Evolutionary conservation across 2,329 filamentous ascomycete genomes (phyloP), one percentile per base, ranked within the genome.

Genomic region (Davidsoniella eucalypti): DNA sequence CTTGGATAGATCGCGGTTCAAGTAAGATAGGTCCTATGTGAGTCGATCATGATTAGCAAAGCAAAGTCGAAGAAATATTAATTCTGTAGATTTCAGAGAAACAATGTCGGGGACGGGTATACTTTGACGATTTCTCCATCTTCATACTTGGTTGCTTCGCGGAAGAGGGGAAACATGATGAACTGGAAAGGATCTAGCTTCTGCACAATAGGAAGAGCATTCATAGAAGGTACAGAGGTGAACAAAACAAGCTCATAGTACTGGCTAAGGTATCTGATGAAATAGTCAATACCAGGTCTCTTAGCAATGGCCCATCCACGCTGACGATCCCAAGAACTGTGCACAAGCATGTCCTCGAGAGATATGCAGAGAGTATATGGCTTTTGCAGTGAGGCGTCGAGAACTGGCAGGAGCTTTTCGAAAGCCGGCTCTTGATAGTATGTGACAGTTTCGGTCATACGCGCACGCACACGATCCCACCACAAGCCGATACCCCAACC

Each of bases 231-330:
- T 44, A 92, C 82, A 38, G 78, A 85, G 29, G 92, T 98, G 69
- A 96, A 98, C 56, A 98, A 78, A 48, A 96, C 92, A 50, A 98
- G 73, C 65, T 98, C 92, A 63, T 95, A 98, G 73, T 98, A 96
- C 65, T 95, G 88, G 66, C 85, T 90, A 45, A 98, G 75, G 65
- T 98, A 98, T 61, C 86, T 85, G 56, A 98, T 69, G 69, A 98
- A 98, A 69, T 98, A 98, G 68, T 98, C 92, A 54, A 93, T 77
- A 43, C 92, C 92, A 36, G 92, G 92, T 46, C 92, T 78, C 70
- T 98, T 98, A 25, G 92, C 92, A 54, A 93, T 75, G 57, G 90
- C 80, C 87, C 92, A 98, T 53, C 92, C 92, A 61, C 95, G 84
- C 63, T 96, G 86, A 52, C 90, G 78, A 21, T 80, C 78, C 92